phyloP scores from a whole-genome alignment of 148 eudicot species.

The Silene conica region DNA sequence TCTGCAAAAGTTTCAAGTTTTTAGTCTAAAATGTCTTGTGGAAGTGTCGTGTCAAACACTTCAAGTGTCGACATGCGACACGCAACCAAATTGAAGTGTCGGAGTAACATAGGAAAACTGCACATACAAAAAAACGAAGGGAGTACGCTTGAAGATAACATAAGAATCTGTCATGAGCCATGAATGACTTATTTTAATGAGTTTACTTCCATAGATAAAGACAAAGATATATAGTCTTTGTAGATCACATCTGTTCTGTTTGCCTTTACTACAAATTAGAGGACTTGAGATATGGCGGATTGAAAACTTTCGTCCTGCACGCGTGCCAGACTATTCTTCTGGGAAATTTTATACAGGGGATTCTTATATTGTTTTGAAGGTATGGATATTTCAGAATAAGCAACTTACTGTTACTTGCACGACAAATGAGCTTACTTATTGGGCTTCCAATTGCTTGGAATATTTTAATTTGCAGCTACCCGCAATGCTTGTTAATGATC shows the following conservation, averaged over 20 bases:
- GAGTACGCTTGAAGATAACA: too few relatives aligned
- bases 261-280: conserved; percentile 53
- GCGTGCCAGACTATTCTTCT: conserved; percentile 52
- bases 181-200: too few relatives aligned
- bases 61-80: too few relatives aligned
- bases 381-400: conserved; percentile 18
- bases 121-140: too few relatives aligned
- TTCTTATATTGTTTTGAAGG: conserved; percentile 82
- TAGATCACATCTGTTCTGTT: conserved; percentile 7
- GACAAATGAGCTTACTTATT: neutral
- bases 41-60: too few relatives aligned
- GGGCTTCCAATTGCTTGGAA: neutral
- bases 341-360: conserved; percentile 87
- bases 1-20: too few relatives aligned
- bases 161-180: too few relatives aligned
- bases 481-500: neutral
- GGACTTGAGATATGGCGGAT: conserved; percentile 96
- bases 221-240: neutral
- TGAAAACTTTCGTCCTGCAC: conserved; percentile 68
- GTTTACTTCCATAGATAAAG: neutral
- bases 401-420: neutral
- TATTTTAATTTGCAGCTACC: neutral
- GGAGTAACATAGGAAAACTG: too few relatives aligned
- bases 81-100: too few relatives aligned
- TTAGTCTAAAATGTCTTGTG: too few relatives aligned